Evolutionary conservation across 805 yeast species (phyloP), one percentile per base, ranked within the genome.

Genomic region (Candida anglica): DNA sequence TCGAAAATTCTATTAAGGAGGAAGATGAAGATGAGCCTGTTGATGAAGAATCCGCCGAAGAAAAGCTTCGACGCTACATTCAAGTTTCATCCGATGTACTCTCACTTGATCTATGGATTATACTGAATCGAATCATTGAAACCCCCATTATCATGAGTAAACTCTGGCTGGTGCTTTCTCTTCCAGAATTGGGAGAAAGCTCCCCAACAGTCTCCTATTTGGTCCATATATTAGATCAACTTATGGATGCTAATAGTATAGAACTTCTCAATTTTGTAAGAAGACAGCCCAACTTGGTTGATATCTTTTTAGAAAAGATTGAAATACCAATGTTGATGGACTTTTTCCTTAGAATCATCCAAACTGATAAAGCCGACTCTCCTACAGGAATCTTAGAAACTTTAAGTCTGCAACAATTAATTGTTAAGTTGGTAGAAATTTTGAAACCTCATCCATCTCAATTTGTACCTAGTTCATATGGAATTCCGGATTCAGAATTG

Each of bases 301-400:
- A 81, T 47, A 73, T 86, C 41, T 87, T 91, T 54, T 66, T 91
- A 58, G 73, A 72, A 35, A 96, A 91, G 58, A 78, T 93, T 39
- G 96, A 88, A 48, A 86, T 89, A 39, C 96, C 98, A 3, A 88
- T 96, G 32, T 60, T 93, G 38, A 89, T 91, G 89, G 98, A 93
- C 59, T 86, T 91, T 48, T 63, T 93, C 37, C 66, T 93, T 37
- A 84, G 91, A 54, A 81, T 93, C 15, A 85, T 93, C 19, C 88
- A 95, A 31, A 86, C 97, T 0, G 98, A 93, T 61, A 89, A 86
- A 58, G 83, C 91, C 2, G 95, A 87, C 46, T 69, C 77, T 30
- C 86, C 96, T 13, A 86, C 95, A 1, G 96, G 96, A 7, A 79
- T 93, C 15, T 77, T 91, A 36, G 86, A 84, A 22, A 68, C 78